A percentile compares a stretch with the other conserved stretches of the same genome.
Conservation (phyloP, 805 yeast species). For the Saturnispora saitoi region DNA sequence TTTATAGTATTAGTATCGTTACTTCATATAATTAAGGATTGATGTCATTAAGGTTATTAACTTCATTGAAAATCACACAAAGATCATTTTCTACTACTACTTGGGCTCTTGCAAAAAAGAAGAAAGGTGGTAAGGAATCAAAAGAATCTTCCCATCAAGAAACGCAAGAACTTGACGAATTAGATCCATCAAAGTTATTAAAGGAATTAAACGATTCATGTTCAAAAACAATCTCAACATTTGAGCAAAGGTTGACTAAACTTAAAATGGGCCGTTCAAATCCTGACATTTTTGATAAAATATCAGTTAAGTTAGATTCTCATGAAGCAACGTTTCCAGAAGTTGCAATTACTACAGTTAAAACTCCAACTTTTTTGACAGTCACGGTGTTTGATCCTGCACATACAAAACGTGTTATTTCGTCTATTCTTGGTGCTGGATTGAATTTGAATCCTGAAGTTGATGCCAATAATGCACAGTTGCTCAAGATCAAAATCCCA, state of each 20-base stretch:
- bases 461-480: conserved; percentile 64
- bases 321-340: conserved; percentile 42
- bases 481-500: conserved; percentile 66
- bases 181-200: conserved; percentile 28
- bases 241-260: conserved; percentile 49
- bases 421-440: conserved; percentile 59
- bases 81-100: conserved; percentile 8
- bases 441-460: conserved; percentile 74
- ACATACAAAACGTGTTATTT: conserved; percentile 57
- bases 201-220: conserved; percentile 36
- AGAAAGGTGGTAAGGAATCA: conserved; percentile 5
- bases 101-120: conserved; percentile 12
- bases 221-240: conserved; percentile 40
- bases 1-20: too few species aligned
- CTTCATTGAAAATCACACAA: background rate
- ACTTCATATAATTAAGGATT: background rate
- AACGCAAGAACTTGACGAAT: conserved; percentile 19
- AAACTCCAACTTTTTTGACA: conserved; percentile 52
- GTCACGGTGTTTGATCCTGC: conserved; percentile 87
- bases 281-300: conserved; percentile 54
- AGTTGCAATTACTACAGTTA: conserved; percentile 62
- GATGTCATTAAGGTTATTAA: background rate
- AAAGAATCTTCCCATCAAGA: conserved; percentile 8
- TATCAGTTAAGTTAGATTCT: conserved; percentile 43
- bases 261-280: conserved; percentile 63